phyloP scores from a whole-genome alignment of 2,329 filamentous ascomycete genomes.

The Aspergillus quadricinctus region DNA sequence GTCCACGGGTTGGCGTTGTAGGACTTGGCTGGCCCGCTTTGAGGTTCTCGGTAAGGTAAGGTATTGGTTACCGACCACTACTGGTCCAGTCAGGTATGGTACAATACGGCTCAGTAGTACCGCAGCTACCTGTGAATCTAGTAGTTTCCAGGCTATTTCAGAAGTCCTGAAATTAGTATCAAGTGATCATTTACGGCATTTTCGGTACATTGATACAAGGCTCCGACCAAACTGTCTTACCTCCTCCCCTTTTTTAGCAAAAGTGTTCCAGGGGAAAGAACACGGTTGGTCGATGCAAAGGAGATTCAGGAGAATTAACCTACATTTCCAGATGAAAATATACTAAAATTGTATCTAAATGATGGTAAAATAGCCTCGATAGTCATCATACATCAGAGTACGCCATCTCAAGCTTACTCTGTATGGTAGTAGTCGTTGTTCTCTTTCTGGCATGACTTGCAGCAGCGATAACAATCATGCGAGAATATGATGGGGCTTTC shows the following conservation, averaged over 20 bases:
- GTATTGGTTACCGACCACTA: neutral
- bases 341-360: neutral
- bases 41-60: neutral
- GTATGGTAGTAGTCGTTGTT: neutral
- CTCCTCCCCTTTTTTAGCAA: conserved; percentile 9
- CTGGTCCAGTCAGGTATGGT: neutral
- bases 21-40: conserved; percentile 1
- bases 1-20: conserved; percentile 3
- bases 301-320: conserved; percentile 13
- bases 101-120: neutral
- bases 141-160: neutral
- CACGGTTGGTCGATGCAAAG: conserved; percentile 8
- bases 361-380: conserved; percentile 1
- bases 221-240: conserved; percentile 11
- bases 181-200: conserved; percentile 3
- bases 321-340: conserved; percentile 5
- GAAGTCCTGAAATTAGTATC: conserved; percentile 1
- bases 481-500: neutral
- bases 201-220: conserved; percentile 4
- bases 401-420: neutral
- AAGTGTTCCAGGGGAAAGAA: conserved; percentile 1
- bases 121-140: neutral
- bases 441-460: neutral
- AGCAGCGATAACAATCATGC: neutral
- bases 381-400: neutral